Evolutionary conservation across 2,329 filamentous ascomycete genomes (phyloP).

Genomic region (Penicillium freii): DNA sequence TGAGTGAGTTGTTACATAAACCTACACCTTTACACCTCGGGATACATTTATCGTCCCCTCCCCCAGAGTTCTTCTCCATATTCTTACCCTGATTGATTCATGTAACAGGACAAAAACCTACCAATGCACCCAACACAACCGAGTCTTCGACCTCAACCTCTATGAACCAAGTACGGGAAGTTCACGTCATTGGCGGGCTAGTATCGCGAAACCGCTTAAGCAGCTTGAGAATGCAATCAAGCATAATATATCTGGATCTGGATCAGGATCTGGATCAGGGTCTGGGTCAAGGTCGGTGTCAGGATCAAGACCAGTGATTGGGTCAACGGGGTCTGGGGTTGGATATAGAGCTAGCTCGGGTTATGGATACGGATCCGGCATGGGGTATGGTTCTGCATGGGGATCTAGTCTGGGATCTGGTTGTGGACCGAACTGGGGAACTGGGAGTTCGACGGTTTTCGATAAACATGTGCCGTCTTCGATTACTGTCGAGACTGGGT

Average conservation of each 20-base stretch:
- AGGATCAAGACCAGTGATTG: too few species aligned
- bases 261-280: background rate
- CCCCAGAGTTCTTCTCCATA: too few species aligned
- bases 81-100: background rate
- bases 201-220: background rate
- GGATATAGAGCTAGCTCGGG: background rate
- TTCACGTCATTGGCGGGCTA: background rate
- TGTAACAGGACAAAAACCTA: background rate
- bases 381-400: background rate
- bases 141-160: background rate
- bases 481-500: background rate
- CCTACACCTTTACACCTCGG: too few species aligned
- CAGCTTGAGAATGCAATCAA: background rate
- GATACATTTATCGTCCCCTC: background rate
- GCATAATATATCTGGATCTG: background rate
- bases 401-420: background rate
- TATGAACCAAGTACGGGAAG: background rate
- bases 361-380: background rate
- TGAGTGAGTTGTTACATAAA: background rate
- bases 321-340: too few species aligned
- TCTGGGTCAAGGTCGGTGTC: background rate
- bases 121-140: background rate
- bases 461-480: background rate
- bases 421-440: background rate
- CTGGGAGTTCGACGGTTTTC: background rate